phyloP scores from a whole-genome alignment of 345 rosid species.

The Excoecaria cochinchinensis region DNA sequence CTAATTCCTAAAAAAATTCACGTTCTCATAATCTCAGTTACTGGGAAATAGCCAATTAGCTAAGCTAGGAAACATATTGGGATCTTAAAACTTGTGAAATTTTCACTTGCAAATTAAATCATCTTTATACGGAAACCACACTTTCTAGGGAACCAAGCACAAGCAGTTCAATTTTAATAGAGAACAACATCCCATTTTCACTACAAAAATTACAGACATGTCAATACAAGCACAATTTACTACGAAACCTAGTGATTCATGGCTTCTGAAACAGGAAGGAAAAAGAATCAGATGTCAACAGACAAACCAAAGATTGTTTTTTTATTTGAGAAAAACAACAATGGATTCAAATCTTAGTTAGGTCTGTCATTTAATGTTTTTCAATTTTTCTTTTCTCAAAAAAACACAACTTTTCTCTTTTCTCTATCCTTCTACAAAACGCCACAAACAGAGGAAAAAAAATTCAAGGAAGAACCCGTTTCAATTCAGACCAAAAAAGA shows the following conservation, averaged over 20 bases:
- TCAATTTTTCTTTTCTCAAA: too few relatives aligned
- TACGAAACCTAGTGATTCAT: neutral
- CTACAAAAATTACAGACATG: neutral
- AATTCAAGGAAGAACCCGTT: too few relatives aligned
- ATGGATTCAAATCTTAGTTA: neutral
- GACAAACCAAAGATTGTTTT: neutral
- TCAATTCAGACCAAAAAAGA: too few relatives aligned
- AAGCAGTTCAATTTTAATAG: neutral
- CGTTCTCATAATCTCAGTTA: neutral
- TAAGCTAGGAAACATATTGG: neutral
- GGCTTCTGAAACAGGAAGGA: neutral
- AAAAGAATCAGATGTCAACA: neutral
- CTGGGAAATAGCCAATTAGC: neutral
- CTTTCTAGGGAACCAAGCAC: neutral
- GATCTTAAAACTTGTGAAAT: neutral
- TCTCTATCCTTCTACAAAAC: too few relatives aligned
- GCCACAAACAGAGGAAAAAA: too few relatives aligned
- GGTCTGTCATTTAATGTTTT: too few relatives aligned
- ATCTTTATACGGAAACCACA: neutral
- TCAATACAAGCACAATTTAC: neutral
- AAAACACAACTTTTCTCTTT: too few relatives aligned
- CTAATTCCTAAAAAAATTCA: neutral
- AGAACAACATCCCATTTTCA: neutral
- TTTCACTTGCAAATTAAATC: neutral
- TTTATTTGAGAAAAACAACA: neutral